phyloP scores from a whole-genome alignment of 2,329 filamentous ascomycete species.

The Aspergillus sp. region DNA sequence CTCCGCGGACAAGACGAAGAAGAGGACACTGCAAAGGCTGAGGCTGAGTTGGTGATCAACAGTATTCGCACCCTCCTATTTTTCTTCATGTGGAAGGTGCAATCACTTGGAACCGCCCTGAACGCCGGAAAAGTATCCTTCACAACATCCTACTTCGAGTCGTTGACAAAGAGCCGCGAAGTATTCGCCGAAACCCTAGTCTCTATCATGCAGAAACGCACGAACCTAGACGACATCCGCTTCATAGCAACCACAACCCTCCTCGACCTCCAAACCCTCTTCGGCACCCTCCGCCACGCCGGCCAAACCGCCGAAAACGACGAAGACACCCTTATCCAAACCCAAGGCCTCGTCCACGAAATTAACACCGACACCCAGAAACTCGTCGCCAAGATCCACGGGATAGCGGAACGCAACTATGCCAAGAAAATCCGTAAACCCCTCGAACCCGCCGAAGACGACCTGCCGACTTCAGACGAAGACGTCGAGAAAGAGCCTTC shows the following conservation, averaged over 20 bases:
- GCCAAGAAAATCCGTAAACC: conserved; percentile 56
- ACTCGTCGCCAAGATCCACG: conserved; percentile 69
- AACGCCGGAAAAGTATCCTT: conserved; percentile 50
- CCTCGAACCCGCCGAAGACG: conserved; percentile 54
- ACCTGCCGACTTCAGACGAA: conserved; percentile 62
- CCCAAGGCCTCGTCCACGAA: conserved; percentile 60
- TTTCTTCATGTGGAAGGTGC: conserved; percentile 93
- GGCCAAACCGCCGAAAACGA: conserved; percentile 33
- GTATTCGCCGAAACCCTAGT: conserved; percentile 45
- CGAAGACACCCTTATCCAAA: conserved; percentile 46
- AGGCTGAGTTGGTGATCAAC: conserved; percentile 70
- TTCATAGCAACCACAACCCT: conserved; percentile 67
- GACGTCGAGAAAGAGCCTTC: conserved; percentile 54
- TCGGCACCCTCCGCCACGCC: conserved; percentile 61
- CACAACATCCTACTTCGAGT: conserved; percentile 58
- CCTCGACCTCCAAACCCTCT: conserved; percentile 75
- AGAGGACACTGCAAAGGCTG: conserved; percentile 64
- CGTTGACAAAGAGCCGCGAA: conserved; percentile 57
- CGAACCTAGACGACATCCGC: conserved; percentile 65
- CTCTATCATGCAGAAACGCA: conserved; percentile 44
- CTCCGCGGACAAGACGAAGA: conserved; percentile 57
- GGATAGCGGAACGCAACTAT: conserved; percentile 66
- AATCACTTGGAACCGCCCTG: conserved; percentile 51
- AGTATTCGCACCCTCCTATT: conserved; percentile 72
- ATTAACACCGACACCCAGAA: conserved; percentile 57